phyloP scores from a whole-genome alignment of 2,329 filamentous ascomycete species.

The Eurotiales sp. region DNA sequence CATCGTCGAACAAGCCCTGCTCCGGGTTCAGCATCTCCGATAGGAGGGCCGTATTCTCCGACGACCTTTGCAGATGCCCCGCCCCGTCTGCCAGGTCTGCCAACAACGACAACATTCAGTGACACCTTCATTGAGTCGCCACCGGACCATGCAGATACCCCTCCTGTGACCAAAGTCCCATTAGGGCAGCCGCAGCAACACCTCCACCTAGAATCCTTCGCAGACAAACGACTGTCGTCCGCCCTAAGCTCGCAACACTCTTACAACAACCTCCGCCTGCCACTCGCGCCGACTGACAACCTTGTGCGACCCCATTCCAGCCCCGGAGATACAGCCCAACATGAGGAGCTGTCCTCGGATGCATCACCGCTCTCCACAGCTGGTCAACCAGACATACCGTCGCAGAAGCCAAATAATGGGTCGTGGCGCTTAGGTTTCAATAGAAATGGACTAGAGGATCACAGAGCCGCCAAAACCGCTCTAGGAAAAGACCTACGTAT shows the following conservation, averaged over 20 bases:
- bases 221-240: conserved; percentile 10
- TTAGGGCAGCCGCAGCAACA: not conserved
- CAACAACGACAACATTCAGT: conserved; percentile 25
- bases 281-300: conserved; percentile 23
- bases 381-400: conserved; percentile 2
- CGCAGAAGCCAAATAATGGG: conserved; percentile 11
- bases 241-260: conserved; percentile 24
- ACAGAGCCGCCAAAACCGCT: not conserved
- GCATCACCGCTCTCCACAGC: conserved; percentile 19
- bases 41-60: conserved; percentile 8
- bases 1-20: conserved; percentile 33
- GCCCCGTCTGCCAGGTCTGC: conserved; percentile 32
- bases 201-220: conserved; percentile 26
- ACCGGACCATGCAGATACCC: not conserved
- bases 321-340: conserved; percentile 25
- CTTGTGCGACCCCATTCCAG: conserved; percentile 29
- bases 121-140: conserved; percentile 25
- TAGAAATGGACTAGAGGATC: conserved; percentile 6
- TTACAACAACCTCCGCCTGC: conserved; percentile 26
- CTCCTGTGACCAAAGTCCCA: not conserved
- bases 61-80: conserved; percentile 21
- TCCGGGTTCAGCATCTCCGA: conserved; percentile 23
- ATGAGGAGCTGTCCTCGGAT: conserved; percentile 22
- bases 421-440: conserved; percentile 13
- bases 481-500: conserved; percentile 10